Base-by-base conservation (phyloP, 441 rosid genomes). In the Pelargonium fulgidum region DNA sequence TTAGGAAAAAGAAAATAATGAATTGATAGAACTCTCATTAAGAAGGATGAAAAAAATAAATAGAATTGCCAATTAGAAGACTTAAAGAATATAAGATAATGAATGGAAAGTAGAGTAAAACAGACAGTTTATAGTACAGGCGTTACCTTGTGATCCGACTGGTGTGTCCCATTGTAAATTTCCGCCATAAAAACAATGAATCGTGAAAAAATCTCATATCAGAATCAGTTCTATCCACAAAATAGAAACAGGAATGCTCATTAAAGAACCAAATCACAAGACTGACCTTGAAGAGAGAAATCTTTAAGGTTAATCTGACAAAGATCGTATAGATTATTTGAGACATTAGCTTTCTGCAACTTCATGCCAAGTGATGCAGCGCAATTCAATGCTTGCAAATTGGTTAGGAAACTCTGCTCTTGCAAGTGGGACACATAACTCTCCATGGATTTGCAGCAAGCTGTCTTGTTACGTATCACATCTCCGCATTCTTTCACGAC, bases 241-340 rank as follows among this genome's bases (percentile, higher is more conserved):
- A 65, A 19, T 10, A 50, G 58, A 29, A 68, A 26, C n/a, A 67
- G 3, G 47, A n/a, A 48, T 11, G 58, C 68, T 61, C 0, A 22
- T 56, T 62, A 4, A 48, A 67, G 22, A 54, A 42, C 26, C 26
- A 62, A 7, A 13, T 41, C 39, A 19, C 48, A 11, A 5, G 61
- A 65, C 80, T 45, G 65, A 79, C 82, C 82, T 79, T 79, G 82
- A 71, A 76, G 75, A 39, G 82, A 79, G 74, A 79, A 79, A 70
- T 76, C 80, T 71, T 76, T 79, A 65, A 79, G 82, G 73, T 66
- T 76, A 33, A 76, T 77, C 26, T 71, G 82, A 73, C 82, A 79
- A 64, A 79, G 80, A 52, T 76, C 54, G 45, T 76, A 79, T 24
- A 79, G 72, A 67, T 79, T 73, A 45, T 58, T 52, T 13, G 76